Evolutionary conservation across 495 filamentous ascomycete genomes (phyloP).

Genomic region (Chaetomium tenue): DNA sequence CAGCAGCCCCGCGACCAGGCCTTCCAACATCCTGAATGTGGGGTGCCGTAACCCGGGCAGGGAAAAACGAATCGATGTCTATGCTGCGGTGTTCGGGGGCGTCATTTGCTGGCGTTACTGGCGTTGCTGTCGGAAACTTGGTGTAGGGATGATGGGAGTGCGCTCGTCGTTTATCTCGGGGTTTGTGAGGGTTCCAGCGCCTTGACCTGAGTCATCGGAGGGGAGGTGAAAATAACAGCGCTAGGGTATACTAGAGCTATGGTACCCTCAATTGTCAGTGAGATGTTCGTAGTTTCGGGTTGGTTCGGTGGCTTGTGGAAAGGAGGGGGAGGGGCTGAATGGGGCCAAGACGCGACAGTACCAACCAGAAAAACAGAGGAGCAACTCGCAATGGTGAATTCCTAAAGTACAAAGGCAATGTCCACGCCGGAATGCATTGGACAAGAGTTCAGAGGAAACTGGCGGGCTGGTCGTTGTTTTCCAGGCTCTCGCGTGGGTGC

Average conservation of each 20-base stretch:
- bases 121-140: background rate
- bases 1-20: conserved; percentile 79
- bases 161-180: background rate
- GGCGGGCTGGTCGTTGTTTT: background rate
- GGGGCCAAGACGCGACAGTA: background rate
- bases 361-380: background rate
- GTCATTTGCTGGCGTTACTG: conserved; percentile 34
- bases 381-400: background rate
- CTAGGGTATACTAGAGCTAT: background rate
- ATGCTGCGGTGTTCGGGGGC: conserved; percentile 26
- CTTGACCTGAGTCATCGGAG: background rate
- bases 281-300: background rate
- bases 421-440: background rate
- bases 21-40: conserved; percentile 58
- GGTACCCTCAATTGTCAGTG: background rate
- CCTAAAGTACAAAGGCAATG: background rate
- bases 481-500: conserved; percentile 5
- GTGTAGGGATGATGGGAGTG: background rate
- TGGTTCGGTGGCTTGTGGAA: no score
- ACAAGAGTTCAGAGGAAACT: background rate
- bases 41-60: conserved; percentile 56
- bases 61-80: conserved; percentile 33
- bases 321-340: background rate
- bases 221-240: background rate
- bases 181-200: background rate